A percentile compares a stretch with the other conserved stretches of the same genome.
These are phyloP conservation scores for Coniferiporia sulphurascens DNA, from an alignment of 1,284 basidiomycete genomes.

Conservation along the genomic window DNA sequence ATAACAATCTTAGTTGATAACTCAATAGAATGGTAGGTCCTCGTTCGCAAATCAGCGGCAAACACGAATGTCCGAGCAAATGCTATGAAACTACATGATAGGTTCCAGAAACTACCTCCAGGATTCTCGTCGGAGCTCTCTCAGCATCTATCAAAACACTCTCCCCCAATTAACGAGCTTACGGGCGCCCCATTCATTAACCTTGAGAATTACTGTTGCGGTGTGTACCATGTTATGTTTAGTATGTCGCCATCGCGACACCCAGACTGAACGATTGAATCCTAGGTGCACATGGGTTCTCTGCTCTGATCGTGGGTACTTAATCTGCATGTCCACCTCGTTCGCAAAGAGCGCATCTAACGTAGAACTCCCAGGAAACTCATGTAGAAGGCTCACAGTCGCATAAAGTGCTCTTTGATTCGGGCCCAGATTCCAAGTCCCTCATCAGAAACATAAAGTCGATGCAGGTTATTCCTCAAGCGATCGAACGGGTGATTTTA, in stretches of 20 bases:
- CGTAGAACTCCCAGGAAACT: conserved; percentile 42
- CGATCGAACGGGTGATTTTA: conserved; percentile 60
- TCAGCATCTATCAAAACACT: conserved; percentile 51
- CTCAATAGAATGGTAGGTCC: conserved; percentile 65
- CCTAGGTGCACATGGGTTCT: conserved; percentile 76
- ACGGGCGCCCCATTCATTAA: conserved; percentile 65
- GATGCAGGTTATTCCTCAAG: conserved; percentile 49
- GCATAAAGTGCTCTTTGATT: conserved; percentile 69
- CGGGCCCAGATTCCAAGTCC: conserved; percentile 69
- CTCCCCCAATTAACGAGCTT: conserved; percentile 44
- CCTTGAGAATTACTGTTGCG: conserved; percentile 75
- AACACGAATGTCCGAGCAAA: neutral
- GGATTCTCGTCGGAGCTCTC: conserved; percentile 72
- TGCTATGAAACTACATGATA: conserved; percentile 25
- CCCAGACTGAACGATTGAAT: neutral
- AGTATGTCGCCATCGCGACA: neutral
- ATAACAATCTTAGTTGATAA: conserved; percentile 76
- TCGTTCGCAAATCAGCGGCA: neutral
- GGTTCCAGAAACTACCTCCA: conserved; percentile 74
- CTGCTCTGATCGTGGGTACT: conserved; percentile 61
- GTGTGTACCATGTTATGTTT: conserved; percentile 30
- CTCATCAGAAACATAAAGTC: conserved; percentile 66
- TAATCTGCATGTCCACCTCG: neutral
- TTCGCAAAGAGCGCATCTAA: conserved; percentile 1
- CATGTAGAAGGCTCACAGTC: conserved; percentile 38